phyloP scores from a whole-genome alignment of 306 rosid genomes.

The Vachellia pachyceras region DNA sequence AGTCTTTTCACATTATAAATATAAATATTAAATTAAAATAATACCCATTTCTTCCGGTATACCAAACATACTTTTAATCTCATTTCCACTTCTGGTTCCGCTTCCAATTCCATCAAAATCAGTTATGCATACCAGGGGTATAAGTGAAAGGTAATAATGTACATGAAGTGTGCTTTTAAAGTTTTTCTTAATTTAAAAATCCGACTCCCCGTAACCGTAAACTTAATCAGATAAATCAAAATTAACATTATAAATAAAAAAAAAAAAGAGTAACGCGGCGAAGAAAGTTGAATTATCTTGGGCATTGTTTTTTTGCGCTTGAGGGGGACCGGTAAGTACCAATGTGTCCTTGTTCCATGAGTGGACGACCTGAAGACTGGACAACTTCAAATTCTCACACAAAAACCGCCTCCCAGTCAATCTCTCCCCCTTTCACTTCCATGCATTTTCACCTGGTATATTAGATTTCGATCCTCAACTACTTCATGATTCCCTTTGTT shows the following conservation, averaged over 20 bases:
- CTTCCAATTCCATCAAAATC: too few relatives aligned
- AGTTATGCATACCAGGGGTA: too few relatives aligned
- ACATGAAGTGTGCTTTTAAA: too few relatives aligned
- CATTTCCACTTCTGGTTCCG: too few relatives aligned
- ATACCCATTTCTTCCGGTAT: too few relatives aligned
- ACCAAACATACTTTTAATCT: too few relatives aligned
- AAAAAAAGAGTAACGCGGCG: neutral
- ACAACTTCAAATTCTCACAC: neutral
- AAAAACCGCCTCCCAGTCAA: neutral
- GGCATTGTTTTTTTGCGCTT: too few relatives aligned
- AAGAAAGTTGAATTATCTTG: neutral
- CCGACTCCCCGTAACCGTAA: neutral
- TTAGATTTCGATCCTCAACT: neutral
- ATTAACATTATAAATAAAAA: too few relatives aligned
- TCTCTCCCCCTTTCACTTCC: neutral
- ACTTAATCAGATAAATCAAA: neutral
- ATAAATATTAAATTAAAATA: too few relatives aligned
- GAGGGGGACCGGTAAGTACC: neutral
- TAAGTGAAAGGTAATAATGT: too few relatives aligned
- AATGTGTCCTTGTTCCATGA: neutral
- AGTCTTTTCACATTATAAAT: too few relatives aligned
- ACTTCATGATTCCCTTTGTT: neutral
- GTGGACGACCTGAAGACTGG: neutral
- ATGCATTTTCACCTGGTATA: slow-evolving; percentile 51
- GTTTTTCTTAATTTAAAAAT: too few relatives aligned